These are phyloP conservation scores for Mycena latifolia DNA, from an alignment of 768 basidiomycete genomes.

Conservation along the genomic window DNA sequence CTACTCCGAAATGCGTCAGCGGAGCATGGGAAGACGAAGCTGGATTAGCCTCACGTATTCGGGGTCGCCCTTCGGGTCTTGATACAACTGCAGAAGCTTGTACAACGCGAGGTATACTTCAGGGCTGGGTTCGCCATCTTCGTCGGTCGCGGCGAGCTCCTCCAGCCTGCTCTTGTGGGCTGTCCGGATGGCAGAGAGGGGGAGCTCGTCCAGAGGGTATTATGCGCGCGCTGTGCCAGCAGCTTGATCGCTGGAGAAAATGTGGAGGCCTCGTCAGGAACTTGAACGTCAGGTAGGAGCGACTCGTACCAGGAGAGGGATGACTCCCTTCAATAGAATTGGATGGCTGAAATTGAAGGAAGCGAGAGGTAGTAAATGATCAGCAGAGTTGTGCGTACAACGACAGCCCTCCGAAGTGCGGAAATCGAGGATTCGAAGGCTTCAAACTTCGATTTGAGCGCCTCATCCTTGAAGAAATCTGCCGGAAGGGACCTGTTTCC, in stretches of 20 bases:
- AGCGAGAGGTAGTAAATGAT: too few species aligned
- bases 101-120: conserved; percentile 6
- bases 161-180: neutral
- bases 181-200: neutral
- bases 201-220: conserved; percentile 14
- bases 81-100: conserved; percentile 5
- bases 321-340: neutral
- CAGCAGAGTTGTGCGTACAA: neutral
- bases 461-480: neutral
- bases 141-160: neutral
- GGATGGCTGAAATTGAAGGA: conserved; percentile 14
- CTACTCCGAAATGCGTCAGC: neutral
- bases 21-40: neutral
- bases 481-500: conserved; percentile 5
- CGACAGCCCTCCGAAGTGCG: neutral
- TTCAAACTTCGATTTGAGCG: neutral
- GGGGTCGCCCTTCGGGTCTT: neutral
- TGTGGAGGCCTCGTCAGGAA: neutral
- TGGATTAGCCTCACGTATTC: too few species aligned
- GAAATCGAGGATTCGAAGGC: conserved; percentile 5
- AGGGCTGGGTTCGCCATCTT: neutral
- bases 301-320: neutral
- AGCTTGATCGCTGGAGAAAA: conserved; percentile 7
- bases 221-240: conserved; percentile 5
- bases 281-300: neutral